A percentile compares a stretch with the other conserved stretches of the same genome.
Evolutionary conservation across 805 yeast genomes (phyloP).

Genomic region (Yarrowia deformans): DNA sequence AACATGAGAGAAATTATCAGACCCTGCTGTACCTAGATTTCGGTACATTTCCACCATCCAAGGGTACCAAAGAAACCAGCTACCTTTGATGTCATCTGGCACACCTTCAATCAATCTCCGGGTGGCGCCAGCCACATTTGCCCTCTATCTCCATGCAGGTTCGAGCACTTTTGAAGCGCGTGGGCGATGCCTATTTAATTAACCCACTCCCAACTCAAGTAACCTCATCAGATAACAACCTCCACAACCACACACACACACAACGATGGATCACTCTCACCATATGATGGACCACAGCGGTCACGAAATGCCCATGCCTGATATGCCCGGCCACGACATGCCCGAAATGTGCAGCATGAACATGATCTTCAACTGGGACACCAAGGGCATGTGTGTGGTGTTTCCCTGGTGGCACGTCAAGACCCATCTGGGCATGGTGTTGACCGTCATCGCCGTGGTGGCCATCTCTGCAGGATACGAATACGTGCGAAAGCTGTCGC

Average conservation of each 20-base stretch:
- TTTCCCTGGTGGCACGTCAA: conserved; percentile 82
- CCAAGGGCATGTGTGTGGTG: conserved; percentile 73
- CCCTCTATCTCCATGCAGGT: conserved; percentile 23
- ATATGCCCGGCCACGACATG: conserved; percentile 42
- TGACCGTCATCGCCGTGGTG: conserved; percentile 60
- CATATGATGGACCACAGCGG: conserved; percentile 30
- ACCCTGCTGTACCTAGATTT: too few species aligned
- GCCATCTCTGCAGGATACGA: conserved; percentile 67
- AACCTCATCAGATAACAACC: conserved; percentile 1
- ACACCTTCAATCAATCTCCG: neutral
- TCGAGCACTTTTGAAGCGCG: conserved; percentile 9
- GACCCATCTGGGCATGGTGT: conserved; percentile 58
- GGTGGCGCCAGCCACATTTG: conserved; percentile 19
- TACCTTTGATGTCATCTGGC: too few species aligned
- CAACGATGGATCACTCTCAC: conserved; percentile 30
- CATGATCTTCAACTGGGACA: conserved; percentile 84
- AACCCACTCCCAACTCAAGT: neutral
- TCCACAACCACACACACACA: neutral
- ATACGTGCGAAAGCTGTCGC: conserved; percentile 53
- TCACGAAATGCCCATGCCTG: conserved; percentile 36
- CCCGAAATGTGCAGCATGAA: conserved; percentile 41
- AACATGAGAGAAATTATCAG: too few species aligned
- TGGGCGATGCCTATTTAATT: neutral
- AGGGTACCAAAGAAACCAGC: too few species aligned
- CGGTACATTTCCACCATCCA: too few species aligned